Conservation (phyloP, 768 basidiomycete species). For the Lentinus brumalis region DNA sequence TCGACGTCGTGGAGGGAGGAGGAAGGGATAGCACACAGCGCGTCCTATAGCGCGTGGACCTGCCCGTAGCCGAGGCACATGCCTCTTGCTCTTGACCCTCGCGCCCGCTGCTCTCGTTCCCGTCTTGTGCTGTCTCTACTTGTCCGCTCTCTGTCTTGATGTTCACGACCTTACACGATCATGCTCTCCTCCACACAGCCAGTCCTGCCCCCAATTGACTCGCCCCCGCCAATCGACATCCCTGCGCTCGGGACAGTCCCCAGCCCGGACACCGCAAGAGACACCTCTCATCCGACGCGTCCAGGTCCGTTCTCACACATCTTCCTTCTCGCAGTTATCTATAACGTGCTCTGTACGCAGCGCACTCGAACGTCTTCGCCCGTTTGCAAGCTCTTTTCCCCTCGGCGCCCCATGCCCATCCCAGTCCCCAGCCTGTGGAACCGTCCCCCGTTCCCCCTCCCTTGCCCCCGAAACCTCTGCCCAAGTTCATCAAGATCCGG, state of each 20-base stretch:
- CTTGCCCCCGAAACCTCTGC: conserved; percentile 28
- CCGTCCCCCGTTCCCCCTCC: conserved; percentile 25
- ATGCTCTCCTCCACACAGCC: conserved; percentile 7
- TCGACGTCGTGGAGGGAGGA: background rate
- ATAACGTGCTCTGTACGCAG: background rate
- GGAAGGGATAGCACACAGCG: no score
- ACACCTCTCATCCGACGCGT: conserved; percentile 10
- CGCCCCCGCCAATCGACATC: conserved; percentile 19
- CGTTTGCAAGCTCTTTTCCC: conserved; percentile 58
- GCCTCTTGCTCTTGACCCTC: background rate
- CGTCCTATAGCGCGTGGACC: no score
- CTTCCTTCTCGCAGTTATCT: no score
- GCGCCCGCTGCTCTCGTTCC: background rate
- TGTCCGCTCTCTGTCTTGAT: background rate
- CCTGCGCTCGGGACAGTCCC: conserved; percentile 5
- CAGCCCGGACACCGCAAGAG: conserved; percentile 10
- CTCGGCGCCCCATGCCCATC: conserved; percentile 23
- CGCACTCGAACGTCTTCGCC: conserved; percentile 39
- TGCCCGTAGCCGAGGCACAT: background rate
- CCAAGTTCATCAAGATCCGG: conserved; percentile 61
- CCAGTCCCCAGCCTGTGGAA: conserved; percentile 18
- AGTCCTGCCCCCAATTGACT: conserved; percentile 19
- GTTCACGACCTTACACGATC: background rate
- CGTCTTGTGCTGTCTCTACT: background rate
- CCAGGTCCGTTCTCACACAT: background rate